These are phyloP conservation scores for Filobasidium wieringae DNA, from an alignment of 768 basidiomycete genomes.

Conservation along the genomic window DNA sequence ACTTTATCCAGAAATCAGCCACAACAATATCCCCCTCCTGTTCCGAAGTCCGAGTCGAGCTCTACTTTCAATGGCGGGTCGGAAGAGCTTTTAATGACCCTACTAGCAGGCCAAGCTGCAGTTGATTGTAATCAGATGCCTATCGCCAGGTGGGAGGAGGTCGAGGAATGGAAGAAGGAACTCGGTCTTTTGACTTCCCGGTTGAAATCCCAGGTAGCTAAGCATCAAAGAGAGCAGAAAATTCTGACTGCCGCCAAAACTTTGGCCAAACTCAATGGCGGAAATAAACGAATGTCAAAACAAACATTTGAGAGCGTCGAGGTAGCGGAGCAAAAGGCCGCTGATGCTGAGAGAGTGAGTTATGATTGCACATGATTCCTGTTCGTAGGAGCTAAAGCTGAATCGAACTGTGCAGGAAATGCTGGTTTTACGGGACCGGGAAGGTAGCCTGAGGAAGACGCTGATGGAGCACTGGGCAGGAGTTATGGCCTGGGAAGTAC, in stretches of 20 bases:
- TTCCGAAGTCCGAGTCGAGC: not conserved
- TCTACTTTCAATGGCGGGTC: constrained; percentile 17
- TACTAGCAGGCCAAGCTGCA: constrained; percentile 84
- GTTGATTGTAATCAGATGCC: constrained; percentile 78
- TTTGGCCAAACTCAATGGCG: constrained; percentile 35
- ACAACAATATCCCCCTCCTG: not conserved
- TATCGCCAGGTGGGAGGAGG: constrained; percentile 61
- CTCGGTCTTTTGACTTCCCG: constrained; percentile 30
- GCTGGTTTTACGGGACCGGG: constrained; percentile 32
- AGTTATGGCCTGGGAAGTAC: constrained; percentile 39
- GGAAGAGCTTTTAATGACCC: constrained; percentile 76
- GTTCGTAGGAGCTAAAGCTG: no score
- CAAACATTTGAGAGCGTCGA: constrained; percentile 38
- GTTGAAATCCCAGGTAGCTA: constrained; percentile 25
- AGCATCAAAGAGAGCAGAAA: constrained; percentile 39
- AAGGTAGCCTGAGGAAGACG: constrained; percentile 26
- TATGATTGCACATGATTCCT: no score
- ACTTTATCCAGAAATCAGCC: not conserved
- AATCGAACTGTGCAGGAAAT: constrained; percentile 27
- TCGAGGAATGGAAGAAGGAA: constrained; percentile 57
- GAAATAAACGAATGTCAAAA: constrained; percentile 39
- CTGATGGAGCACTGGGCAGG: constrained; percentile 40
- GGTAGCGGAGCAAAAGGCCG: constrained; percentile 36
- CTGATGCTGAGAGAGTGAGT: constrained; percentile 37
- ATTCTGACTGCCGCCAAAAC: constrained; percentile 39